These are phyloP conservation scores for Neurospora sp. DNA, from an alignment of 495 filamentous ascomycete genomes.

Conservation along the genomic window DNA sequence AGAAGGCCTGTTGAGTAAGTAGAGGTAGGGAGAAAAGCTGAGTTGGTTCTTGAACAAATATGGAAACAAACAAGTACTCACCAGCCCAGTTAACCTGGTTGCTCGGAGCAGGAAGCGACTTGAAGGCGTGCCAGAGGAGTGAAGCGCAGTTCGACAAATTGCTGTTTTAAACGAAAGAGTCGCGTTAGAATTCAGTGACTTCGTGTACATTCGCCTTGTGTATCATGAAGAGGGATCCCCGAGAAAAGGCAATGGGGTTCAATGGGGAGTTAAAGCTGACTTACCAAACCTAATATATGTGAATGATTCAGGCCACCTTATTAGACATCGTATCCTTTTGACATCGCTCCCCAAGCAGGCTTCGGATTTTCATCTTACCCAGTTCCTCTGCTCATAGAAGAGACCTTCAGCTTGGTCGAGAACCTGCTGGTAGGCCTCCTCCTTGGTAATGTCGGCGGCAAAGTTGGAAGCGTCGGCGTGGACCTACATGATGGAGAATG, in stretches of 20 bases:
- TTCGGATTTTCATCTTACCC: conserved; percentile 45
- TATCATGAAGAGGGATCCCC: background rate
- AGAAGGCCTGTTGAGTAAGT: background rate
- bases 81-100: conserved; percentile 79
- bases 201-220: background rate
- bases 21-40: background rate
- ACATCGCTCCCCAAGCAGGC: background rate
- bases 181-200: background rate
- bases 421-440: conserved; percentile 67
- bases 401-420: conserved; percentile 60
- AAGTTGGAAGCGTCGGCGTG: conserved; percentile 84
- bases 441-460: conserved; percentile 52
- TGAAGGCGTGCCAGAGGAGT: conserved; percentile 78
- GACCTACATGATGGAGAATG: conserved; percentile 41
- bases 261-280: background rate
- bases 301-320: background rate
- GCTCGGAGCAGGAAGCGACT: conserved; percentile 65
- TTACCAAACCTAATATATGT: conserved; percentile 47
- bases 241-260: background rate
- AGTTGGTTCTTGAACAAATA: background rate
- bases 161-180: conserved; percentile 30
- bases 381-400: conserved; percentile 73
- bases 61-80: conserved; percentile 15
- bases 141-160: conserved; percentile 80
- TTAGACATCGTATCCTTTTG: background rate